A percentile compares a stretch with the other conserved stretches of the same genome.
Evolutionary conservation across 2,329 filamentous ascomycete species (phyloP).

Genomic region (Monosporascus sp.): DNA sequence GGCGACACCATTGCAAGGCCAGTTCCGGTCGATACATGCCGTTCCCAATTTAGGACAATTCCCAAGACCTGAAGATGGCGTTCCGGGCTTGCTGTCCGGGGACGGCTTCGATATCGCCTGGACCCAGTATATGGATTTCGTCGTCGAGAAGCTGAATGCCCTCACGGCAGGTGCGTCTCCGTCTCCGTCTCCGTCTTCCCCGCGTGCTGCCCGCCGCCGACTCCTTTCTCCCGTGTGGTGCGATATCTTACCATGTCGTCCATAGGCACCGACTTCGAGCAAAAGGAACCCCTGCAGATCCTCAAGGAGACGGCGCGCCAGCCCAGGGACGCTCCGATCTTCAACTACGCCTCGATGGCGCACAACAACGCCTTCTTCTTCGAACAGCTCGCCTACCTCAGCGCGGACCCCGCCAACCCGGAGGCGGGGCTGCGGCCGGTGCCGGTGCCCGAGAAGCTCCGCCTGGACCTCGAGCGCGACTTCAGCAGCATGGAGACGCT

Average conservation of each 20-base stretch:
- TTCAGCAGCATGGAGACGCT: slow-evolving; percentile 85
- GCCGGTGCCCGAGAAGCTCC: slow-evolving; percentile 34
- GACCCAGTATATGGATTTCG: slow-evolving; percentile 71
- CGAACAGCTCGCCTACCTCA: slow-evolving; percentile 39
- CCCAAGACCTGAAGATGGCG: slow-evolving; percentile 31
- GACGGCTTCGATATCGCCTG: slow-evolving; percentile 72
- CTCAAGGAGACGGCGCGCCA: slow-evolving; percentile 73
- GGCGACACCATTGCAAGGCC: slow-evolving; percentile 16
- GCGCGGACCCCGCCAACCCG: not conserved
- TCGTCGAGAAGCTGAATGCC: slow-evolving; percentile 71
- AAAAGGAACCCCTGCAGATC: slow-evolving; percentile 60
- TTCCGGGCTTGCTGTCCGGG: slow-evolving; percentile 66
- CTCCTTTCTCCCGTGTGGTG: too few relatives aligned
- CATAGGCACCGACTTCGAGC: slow-evolving; percentile 59
- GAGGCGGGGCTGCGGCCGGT: slow-evolving; percentile 4
- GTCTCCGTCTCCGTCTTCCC: not conserved
- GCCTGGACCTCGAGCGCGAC: slow-evolving; percentile 55
- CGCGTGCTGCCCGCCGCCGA: not conserved
- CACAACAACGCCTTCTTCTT: slow-evolving; percentile 90
- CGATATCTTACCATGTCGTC: too few relatives aligned
- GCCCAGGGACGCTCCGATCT: slow-evolving; percentile 69
- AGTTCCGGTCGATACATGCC: slow-evolving; percentile 38
- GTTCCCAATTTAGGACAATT: slow-evolving; percentile 42
- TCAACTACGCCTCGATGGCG: slow-evolving; percentile 96
- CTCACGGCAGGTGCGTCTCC: slow-evolving; percentile 60